Conservation (phyloP, 1,284 basidiomycete genomes). For the Trichosporon sp. region DNA sequence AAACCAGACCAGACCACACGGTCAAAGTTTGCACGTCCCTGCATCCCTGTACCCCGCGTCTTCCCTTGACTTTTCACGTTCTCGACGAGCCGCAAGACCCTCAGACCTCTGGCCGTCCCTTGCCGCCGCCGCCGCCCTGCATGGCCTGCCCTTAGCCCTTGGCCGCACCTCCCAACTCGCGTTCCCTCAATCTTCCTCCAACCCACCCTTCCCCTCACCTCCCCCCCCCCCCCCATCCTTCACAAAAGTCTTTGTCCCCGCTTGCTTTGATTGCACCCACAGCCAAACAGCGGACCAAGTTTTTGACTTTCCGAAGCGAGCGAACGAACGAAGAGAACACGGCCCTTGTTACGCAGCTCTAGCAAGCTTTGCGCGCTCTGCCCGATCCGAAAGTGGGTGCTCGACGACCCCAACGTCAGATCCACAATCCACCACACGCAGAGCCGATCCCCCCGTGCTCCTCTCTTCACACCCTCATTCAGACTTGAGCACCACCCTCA, state of each 20-base stretch:
- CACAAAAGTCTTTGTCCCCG: too few species aligned
- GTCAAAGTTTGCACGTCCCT: slow-evolving; percentile 13
- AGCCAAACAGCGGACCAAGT: too few species aligned
- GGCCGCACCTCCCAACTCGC: too few species aligned
- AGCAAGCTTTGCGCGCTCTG: too few species aligned
- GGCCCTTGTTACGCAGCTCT: too few species aligned
- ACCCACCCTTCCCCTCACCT: too few species aligned
- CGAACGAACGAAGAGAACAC: not conserved
- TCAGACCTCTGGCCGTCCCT: not conserved
- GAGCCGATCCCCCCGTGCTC: not conserved
- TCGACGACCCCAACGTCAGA: not conserved
- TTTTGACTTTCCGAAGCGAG: not conserved
- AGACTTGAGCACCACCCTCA: not conserved
- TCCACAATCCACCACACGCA: not conserved
- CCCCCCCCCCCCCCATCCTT: too few species aligned
- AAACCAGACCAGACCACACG: not conserved
- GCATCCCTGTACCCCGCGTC: slow-evolving; percentile 13
- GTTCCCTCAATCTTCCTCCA: not conserved
- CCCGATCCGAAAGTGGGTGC: not conserved
- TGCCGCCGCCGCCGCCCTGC: not conserved
- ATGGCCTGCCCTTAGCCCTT: too few species aligned
- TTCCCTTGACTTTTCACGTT: slow-evolving; percentile 13
- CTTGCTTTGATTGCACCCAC: not conserved
- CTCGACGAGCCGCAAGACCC: not conserved
- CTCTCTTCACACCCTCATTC: not conserved